These are phyloP conservation scores for Deuterostichococcus epilithicus DNA, from an alignment of 139 green algal genomes.

Conservation along the genomic window DNA sequence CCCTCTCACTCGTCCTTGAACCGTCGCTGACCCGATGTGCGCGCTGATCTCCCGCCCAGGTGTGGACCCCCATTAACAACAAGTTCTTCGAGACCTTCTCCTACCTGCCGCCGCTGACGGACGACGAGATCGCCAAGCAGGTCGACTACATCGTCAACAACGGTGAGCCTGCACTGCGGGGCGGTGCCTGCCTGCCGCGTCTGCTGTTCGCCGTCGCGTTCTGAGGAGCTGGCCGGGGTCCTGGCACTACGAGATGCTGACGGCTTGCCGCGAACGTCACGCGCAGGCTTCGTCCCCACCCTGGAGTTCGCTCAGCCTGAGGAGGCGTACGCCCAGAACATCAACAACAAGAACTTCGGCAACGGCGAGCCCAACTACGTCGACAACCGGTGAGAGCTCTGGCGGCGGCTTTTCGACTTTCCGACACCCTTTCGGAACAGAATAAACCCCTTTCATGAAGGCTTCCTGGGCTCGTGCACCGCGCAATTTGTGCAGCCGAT, in stretches of 20 bases:
- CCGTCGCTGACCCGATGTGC: no score
- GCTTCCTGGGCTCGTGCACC: no score
- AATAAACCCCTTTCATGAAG: no score
- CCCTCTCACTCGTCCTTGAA: no score
- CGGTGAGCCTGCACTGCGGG: constrained; percentile 40
- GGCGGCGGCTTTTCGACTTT: neutral
- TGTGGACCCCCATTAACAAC: constrained; percentile 52
- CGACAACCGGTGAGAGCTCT: constrained; percentile 58
- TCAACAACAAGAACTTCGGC: constrained; percentile 61
- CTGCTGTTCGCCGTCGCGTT: no score
- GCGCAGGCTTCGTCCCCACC: constrained; percentile 48
- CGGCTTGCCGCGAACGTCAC: constrained; percentile 37
- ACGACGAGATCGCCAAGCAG: constrained; percentile 86
- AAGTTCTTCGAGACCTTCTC: constrained; percentile 98
- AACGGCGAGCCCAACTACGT: constrained; percentile 56
- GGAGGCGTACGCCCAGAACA: constrained; percentile 65
- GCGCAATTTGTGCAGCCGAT: no score
- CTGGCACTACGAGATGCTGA: neutral
- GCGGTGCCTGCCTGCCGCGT: no score
- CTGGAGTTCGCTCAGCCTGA: constrained; percentile 90
- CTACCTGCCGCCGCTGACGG: constrained; percentile 92
- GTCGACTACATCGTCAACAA: constrained; percentile 94
- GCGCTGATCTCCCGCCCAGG: neutral
- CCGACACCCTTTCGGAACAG: no score
- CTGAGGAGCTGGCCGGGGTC: no score